Evolutionary conservation across 2,329 filamentous ascomycete species (phyloP).

Genomic region (Nigrograna mackinnonii): DNA sequence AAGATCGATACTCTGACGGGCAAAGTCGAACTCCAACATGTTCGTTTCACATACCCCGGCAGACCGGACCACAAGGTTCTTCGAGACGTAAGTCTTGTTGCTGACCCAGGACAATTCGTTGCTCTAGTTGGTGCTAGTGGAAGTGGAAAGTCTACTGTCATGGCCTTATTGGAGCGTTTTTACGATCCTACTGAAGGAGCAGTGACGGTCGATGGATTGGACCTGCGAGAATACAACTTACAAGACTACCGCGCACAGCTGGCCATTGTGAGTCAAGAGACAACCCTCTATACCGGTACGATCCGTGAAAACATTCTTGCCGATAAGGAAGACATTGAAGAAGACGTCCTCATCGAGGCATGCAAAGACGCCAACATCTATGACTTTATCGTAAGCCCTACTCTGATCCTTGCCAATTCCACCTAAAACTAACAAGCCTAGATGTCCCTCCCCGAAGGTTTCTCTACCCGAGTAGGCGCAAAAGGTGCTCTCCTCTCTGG

Average conservation of each 20-base stretch:
- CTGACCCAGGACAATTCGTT: slow-evolving; percentile 79
- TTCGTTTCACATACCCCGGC: slow-evolving; percentile 93
- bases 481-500: slow-evolving; percentile 71
- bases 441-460: slow-evolving; percentile 63
- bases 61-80: slow-evolving; percentile 91
- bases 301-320: slow-evolving; percentile 83
- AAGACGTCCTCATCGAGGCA: slow-evolving; percentile 74
- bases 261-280: slow-evolving; percentile 93
- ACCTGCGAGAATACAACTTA: slow-evolving; percentile 76
- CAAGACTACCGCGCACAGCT: slow-evolving; percentile 85
- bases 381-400: slow-evolving; percentile 36
- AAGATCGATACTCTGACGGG: slow-evolving; percentile 63
- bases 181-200: slow-evolving; percentile 85
- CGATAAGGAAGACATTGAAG: slow-evolving; percentile 66
- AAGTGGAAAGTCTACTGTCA: slow-evolving; percentile 92
- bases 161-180: slow-evolving; percentile 89
- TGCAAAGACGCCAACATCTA: slow-evolving; percentile 67
- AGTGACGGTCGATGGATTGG: slow-evolving; percentile 79
- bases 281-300: slow-evolving; percentile 90
- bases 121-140: slow-evolving; percentile 93
- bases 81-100: slow-evolving; percentile 74
- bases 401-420: too few relatives aligned
- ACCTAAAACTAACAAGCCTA: slow-evolving; percentile 7
- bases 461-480: slow-evolving; percentile 82
- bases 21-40: slow-evolving; percentile 83